Evolutionary conservation across 371 early-diverging fungal species (phyloP).

Genomic region (Mortierella sp.): DNA sequence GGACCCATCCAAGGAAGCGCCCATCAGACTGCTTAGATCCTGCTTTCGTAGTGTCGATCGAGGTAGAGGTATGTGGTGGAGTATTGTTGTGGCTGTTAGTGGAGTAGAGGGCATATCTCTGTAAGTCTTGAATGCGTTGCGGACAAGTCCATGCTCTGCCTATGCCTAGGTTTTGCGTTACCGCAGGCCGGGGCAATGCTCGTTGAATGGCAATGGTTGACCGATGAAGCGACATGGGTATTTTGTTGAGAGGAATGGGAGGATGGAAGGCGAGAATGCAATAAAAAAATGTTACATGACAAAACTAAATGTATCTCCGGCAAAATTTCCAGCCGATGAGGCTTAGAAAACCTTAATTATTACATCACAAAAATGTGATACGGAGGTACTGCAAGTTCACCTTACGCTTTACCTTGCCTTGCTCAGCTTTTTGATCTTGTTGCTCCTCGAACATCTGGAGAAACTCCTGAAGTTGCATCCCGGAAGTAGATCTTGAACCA

Average conservation of each 20-base stretch:
- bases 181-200: background rate
- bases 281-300: background rate
- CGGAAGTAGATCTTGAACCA: too few species aligned
- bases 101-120: conserved; percentile 23
- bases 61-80: background rate
- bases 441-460: too few species aligned
- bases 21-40: conserved; percentile 6
- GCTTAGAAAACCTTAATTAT: conserved; percentile 1
- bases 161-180: background rate
- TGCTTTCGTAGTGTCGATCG: conserved; percentile 6
- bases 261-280: too few species aligned
- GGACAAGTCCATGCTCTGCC: background rate
- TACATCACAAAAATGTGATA: too few species aligned
- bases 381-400: too few species aligned
- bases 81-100: conserved; percentile 13
- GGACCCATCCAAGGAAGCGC: conserved; percentile 16
- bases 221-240: background rate
- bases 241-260: background rate
- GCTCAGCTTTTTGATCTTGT: too few species aligned
- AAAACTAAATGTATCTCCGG: too few species aligned
- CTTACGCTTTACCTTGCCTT: too few species aligned
- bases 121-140: background rate
- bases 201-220: conserved; percentile 8
- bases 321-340: background rate
- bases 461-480: too few species aligned